Evolutionary conservation across 2,329 filamentous ascomycete species (phyloP).

Genomic region (Penicillium sp.): DNA sequence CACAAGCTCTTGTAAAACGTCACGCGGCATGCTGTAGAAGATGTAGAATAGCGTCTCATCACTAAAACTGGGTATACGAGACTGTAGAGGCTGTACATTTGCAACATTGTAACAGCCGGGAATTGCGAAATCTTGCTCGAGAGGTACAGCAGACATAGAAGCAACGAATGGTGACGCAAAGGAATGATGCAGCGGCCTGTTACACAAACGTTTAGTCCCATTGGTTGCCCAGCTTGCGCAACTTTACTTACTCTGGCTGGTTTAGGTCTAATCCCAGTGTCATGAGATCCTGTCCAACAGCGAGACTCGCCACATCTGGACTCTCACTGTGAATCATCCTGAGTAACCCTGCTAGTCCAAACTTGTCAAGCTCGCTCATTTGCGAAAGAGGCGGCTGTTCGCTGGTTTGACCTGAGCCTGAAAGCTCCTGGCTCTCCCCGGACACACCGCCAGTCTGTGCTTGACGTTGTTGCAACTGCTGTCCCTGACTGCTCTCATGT

Average conservation of each 20-base stretch:
- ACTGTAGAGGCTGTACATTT: slow-evolving; percentile 60
- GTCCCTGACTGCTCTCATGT: slow-evolving; percentile 27
- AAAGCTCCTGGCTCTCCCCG: slow-evolving; percentile 33
- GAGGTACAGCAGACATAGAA: slow-evolving; percentile 51
- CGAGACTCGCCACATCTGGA: slow-evolving; percentile 50
- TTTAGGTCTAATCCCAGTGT: slow-evolving; percentile 62
- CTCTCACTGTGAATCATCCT: slow-evolving; percentile 54
- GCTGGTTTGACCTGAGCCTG: slow-evolving; percentile 28
- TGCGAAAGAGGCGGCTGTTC: slow-evolving; percentile 47
- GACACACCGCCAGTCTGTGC: slow-evolving; percentile 26
- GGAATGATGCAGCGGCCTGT: slow-evolving; percentile 58
- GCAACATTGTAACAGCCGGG: slow-evolving; percentile 63
- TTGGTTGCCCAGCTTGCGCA: background rate
- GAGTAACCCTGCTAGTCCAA: slow-evolving; percentile 57
- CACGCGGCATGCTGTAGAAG: slow-evolving; percentile 64
- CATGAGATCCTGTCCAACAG: slow-evolving; percentile 62
- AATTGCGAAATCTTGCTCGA: slow-evolving; percentile 61
- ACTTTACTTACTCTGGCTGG: slow-evolving; percentile 52
- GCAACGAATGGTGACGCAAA: slow-evolving; percentile 63
- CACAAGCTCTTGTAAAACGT: slow-evolving; percentile 63
- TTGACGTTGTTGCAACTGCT: slow-evolving; percentile 31
- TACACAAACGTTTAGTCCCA: slow-evolving; percentile 24
- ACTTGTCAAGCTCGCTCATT: slow-evolving; percentile 59
- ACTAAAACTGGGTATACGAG: slow-evolving; percentile 56
- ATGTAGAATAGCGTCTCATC: slow-evolving; percentile 66